phyloP scores from a whole-genome alignment of 1,284 basidiomycete species.

The Cryptococcus sp. region DNA sequence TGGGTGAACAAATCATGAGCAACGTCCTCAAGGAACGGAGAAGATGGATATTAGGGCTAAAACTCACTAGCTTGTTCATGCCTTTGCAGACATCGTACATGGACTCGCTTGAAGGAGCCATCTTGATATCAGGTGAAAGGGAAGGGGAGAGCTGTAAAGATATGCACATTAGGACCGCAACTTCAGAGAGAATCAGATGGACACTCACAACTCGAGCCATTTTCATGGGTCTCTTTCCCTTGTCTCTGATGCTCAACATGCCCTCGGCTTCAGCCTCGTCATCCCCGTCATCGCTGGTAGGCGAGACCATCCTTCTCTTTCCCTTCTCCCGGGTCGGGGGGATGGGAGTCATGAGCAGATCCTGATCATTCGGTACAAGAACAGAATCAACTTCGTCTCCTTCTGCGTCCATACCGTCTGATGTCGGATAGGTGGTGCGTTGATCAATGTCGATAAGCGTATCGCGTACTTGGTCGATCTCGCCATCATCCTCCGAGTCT shows the following conservation, averaged over 20 bases:
- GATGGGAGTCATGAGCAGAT: background rate
- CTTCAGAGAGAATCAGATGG: background rate
- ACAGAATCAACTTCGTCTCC: constrained; percentile 19
- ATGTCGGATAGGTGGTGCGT: background rate
- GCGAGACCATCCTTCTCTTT: constrained; percentile 2
- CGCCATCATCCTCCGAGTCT: constrained; percentile 3
- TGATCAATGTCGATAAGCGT: background rate
- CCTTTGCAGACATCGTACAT: constrained; percentile 12
- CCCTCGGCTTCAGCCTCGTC: constrained; percentile 19
- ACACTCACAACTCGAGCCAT: constrained; percentile 11
- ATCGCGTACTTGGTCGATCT: constrained; percentile 3
- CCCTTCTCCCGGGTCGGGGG: constrained; percentile 2
- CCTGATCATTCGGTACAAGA: constrained; percentile 1
- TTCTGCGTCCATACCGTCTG: constrained; percentile 5
- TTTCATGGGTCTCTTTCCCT: constrained; percentile 10
- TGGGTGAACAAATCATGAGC: background rate
- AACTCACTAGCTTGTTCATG: constrained; percentile 12
- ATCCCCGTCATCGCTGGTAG: constrained; percentile 9
- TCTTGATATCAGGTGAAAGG: constrained; percentile 7
- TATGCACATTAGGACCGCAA: background rate
- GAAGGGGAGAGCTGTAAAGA: background rate
- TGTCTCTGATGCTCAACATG: constrained; percentile 5
- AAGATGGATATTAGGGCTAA: background rate
- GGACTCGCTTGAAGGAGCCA: constrained; percentile 2
- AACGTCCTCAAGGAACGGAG: background rate